Base-by-base conservation (phyloP, 306 rosid species). In the Canavalia gladiata region DNA sequence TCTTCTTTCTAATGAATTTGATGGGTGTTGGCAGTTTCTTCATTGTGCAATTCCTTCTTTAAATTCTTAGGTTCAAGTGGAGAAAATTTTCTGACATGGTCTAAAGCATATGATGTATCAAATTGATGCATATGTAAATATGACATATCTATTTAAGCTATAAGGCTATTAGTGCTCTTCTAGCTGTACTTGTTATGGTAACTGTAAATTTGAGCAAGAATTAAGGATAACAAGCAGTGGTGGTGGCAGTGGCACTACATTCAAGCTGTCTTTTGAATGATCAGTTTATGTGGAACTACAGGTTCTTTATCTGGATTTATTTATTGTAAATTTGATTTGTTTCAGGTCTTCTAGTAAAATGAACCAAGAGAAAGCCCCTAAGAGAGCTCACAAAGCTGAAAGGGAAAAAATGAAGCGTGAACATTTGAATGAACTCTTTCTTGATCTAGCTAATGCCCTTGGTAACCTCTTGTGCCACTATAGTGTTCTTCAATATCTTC, bases 351-450 rank as follows among this genome's bases (percentile, higher is more conserved):
- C 86, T 63, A 72, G 89, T 30, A 88, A 81, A 81, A 89, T 69
- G 84, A 89, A 64, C 57, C 85, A 65, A 82, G 86, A 49, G 85
- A 95, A 89, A 87, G 84, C 81, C 49, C 98, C 98, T 7, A 93
- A 82, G 80, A 89, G 97, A 81, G 81, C 93, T 79, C 96, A 88
- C 86, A 95, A 95, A 91, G 88, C 99, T 25, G 98, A 90, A 89
- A 90, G 94, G 89, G 99, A 95, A 92, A 95, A 87, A 85, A 72
- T 84, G 91, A 95, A 95, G 92, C 94, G 99, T 3, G 99, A 92
- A 67, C 94, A 86, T 65, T 87, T 93, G 82, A 95, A 95, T 10
- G 94, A 93, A 42, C 93, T 92, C 69, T 93, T 95, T 86, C 81
- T 93, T n/a, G 93, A 90, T 80, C 94, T 95, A 43, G 91, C 98